phyloP scores from a whole-genome alignment of 495 filamentous ascomycete species.

The Aspergillus carlsbadensis region DNA sequence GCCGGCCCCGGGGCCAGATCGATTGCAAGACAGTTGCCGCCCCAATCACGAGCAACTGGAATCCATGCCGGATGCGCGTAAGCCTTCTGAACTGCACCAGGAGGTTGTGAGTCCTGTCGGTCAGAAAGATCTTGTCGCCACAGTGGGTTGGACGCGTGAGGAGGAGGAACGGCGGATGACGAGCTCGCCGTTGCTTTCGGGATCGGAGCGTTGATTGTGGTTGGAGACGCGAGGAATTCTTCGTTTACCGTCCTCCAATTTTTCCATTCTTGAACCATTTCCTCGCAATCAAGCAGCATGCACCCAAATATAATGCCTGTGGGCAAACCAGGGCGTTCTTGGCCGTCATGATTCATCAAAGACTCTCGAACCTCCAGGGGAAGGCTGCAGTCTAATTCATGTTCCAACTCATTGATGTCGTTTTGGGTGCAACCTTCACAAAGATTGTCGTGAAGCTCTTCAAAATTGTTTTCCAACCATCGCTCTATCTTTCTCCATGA shows the following conservation, averaged over 20 bases:
- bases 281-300: constrained; percentile 97
- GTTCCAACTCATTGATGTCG: constrained; percentile 95
- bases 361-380: constrained; percentile 94
- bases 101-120: constrained; percentile 85
- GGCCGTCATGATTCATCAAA: constrained; percentile 85
- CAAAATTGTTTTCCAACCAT: constrained; percentile 94
- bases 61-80: constrained; percentile 97
- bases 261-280: constrained; percentile 96
- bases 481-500: constrained; percentile 92
- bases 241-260: constrained; percentile 94
- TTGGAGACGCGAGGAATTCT: constrained; percentile 68
- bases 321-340: constrained; percentile 87
- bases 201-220: constrained; percentile 50
- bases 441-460: constrained; percentile 89
- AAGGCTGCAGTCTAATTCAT: constrained; percentile 91
- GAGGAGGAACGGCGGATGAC: constrained; percentile 53
- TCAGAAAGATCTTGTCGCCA: constrained; percentile 86
- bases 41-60: constrained; percentile 94
- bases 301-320: constrained; percentile 90
- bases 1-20: constrained; percentile 90
- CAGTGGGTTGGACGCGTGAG: constrained; percentile 53
- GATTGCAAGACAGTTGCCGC: constrained; percentile 92
- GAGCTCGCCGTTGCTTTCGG: constrained; percentile 68
- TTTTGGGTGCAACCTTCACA: constrained; percentile 89
- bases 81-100: constrained; percentile 81